phyloP scores from a whole-genome alignment of 768 basidiomycete genomes.

The Podaxis carcinomalis region DNA sequence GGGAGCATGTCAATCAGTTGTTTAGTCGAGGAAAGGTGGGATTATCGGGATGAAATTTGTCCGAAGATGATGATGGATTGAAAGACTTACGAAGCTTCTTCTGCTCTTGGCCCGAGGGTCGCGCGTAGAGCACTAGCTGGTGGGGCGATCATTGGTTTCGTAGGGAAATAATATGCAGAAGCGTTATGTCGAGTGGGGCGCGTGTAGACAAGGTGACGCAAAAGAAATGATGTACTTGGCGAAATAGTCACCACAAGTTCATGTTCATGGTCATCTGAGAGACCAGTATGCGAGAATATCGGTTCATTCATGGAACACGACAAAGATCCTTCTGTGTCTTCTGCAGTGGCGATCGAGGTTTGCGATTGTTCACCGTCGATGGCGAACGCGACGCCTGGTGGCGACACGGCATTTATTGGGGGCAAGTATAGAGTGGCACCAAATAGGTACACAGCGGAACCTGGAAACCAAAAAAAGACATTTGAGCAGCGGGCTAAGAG shows the following conservation, averaged over 20 bases:
- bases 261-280: slow-evolving; percentile 36
- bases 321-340: slow-evolving; percentile 19
- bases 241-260: slow-evolving; percentile 38
- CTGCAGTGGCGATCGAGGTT: slow-evolving; percentile 21
- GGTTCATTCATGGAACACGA: slow-evolving; percentile 28
- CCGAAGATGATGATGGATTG: slow-evolving; percentile 1
- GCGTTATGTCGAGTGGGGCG: background rate
- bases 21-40: background rate
- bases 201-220: slow-evolving; percentile 45
- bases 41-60: slow-evolving; percentile 14
- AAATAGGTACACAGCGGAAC: slow-evolving; percentile 45
- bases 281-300: slow-evolving; percentile 31
- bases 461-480: slow-evolving; percentile 20
- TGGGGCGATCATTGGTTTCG: background rate
- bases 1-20: background rate
- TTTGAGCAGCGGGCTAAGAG: background rate
- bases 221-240: slow-evolving; percentile 40
- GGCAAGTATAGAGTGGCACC: slow-evolving; percentile 31
- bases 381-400: slow-evolving; percentile 34
- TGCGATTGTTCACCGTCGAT: slow-evolving; percentile 32
- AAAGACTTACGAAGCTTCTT: slow-evolving; percentile 1
- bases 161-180: background rate
- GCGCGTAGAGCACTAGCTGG: slow-evolving; percentile 12
- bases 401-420: slow-evolving; percentile 9
- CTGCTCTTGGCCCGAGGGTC: slow-evolving; percentile 5